A percentile compares a stretch with the other conserved stretches of the same genome.
These are phyloP conservation scores for Colletotrichum tabaci DNA, from an alignment of 2,329 filamentous ascomycete genomes.

Conservation along the genomic window DNA sequence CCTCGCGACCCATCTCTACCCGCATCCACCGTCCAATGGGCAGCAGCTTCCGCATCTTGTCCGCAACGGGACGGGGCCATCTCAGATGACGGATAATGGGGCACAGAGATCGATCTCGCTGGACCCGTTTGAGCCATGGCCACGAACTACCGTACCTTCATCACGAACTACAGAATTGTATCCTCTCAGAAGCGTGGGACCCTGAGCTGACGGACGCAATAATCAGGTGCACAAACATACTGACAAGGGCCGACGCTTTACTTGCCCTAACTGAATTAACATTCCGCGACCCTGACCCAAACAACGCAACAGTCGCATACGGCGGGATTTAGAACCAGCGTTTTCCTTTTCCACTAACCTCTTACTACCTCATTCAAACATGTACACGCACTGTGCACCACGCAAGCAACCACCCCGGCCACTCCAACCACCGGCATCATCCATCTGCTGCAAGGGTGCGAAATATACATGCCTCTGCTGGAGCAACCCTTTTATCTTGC, in stretches of 20 bases:
- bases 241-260: neutral
- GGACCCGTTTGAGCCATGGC: slow-evolving; percentile 38
- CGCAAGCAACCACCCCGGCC: slow-evolving; percentile 27
- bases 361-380: neutral
- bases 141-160: slow-evolving; percentile 14
- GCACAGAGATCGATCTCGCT: slow-evolving; percentile 41
- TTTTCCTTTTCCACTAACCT: slow-evolving; percentile 14
- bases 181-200: slow-evolving; percentile 4
- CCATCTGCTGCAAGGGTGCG: slow-evolving; percentile 26
- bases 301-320: slow-evolving; percentile 15
- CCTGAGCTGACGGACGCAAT: neutral
- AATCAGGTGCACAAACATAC: neutral
- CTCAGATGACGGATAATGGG: slow-evolving; percentile 40
- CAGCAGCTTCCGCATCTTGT: slow-evolving; percentile 20
- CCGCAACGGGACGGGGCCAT: slow-evolving; percentile 38
- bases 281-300: slow-evolving; percentile 31
- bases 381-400: slow-evolving; percentile 4
- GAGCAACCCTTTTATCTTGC: slow-evolving; percentile 18
- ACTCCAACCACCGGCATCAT: slow-evolving; percentile 21
- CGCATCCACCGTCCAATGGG: slow-evolving; percentile 36
- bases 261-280: neutral
- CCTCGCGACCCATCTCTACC: slow-evolving; percentile 41
- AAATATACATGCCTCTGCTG: slow-evolving; percentile 32
- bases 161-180: neutral
- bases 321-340: slow-evolving; percentile 18